These are phyloP conservation scores for Tetraselmis striata DNA, from an alignment of 139 green algal genomes.

Conservation along the genomic window DNA sequence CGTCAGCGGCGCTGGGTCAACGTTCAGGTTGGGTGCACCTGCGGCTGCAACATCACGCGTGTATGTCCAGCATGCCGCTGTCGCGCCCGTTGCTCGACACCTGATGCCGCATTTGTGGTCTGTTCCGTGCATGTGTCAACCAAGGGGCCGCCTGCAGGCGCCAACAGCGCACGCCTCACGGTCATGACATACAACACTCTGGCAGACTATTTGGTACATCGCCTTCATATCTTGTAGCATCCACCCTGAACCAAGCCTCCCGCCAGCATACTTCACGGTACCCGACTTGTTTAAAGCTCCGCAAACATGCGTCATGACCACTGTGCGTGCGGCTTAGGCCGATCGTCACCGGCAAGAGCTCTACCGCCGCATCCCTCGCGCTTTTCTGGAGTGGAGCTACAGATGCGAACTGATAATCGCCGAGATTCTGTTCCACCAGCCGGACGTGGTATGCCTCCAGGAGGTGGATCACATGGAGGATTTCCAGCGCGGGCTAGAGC, in stretches of 20 bases:
- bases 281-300: background rate
- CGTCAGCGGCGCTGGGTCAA: background rate
- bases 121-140: too few relatives aligned
- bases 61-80: too few relatives aligned
- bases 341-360: conserved; percentile 49
- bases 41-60: too few relatives aligned
- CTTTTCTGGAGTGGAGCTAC: conserved; percentile 45
- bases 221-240: background rate
- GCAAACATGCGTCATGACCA: background rate
- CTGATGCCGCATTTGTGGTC: too few relatives aligned
- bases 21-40: background rate
- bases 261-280: too few relatives aligned
- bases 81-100: too few relatives aligned
- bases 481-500: conserved; percentile 35
- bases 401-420: conserved; percentile 25
- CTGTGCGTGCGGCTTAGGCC: conserved; percentile 24
- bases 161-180: conserved; percentile 28
- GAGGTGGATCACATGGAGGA: conserved; percentile 67
- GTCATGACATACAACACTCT: conserved; percentile 83
- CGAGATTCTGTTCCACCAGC: conserved; percentile 37
- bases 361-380: conserved; percentile 41
- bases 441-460: conserved; percentile 70
- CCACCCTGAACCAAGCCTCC: too few relatives aligned
- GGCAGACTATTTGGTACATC: conserved; percentile 46
- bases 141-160: too few relatives aligned